Percentiles rank a stretch among this genome's conserved stretches.
Evolutionary conservation across 148 eudicot genomes (phyloP).

Genomic region (Rheum nobile): DNA sequence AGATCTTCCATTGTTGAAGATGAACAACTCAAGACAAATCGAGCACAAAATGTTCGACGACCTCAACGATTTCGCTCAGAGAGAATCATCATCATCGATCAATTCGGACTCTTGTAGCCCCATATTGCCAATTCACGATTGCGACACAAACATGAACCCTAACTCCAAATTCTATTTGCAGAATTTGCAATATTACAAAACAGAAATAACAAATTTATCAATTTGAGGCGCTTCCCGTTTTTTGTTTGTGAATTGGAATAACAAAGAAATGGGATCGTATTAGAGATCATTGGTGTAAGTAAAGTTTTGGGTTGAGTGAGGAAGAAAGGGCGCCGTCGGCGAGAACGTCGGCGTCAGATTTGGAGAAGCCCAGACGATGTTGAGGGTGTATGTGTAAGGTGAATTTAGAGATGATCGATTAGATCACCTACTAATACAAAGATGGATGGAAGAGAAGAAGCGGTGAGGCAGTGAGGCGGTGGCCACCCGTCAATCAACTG

Average conservation of each 20-base stretch:
- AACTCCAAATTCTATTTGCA: background rate
- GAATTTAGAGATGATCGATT: too few relatives aligned
- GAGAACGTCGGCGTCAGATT: too few relatives aligned
- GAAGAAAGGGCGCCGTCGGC: too few relatives aligned
- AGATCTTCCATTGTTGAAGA: constrained; percentile 64
- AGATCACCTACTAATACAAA: too few relatives aligned
- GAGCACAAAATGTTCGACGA: constrained; percentile 49
- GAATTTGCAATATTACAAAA: background rate
- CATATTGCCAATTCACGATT: constrained; percentile 19
- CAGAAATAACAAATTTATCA: background rate
- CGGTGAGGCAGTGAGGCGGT: too few relatives aligned
- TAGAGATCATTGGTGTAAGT: constrained; percentile 6
- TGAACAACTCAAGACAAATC: constrained; percentile 69
- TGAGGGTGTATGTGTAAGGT: too few relatives aligned
- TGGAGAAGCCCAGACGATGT: too few relatives aligned
- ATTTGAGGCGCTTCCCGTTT: background rate
- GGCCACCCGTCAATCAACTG: too few relatives aligned
- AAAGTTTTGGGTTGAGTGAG: constrained; percentile 3
- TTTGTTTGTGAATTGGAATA: background rate
- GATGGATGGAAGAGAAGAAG: too few relatives aligned
- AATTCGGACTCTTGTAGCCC: constrained; percentile 52
- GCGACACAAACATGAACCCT: background rate
- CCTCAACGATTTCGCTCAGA: constrained; percentile 20
- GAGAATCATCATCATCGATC: constrained; percentile 26
- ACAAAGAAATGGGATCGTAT: background rate